Base-by-base conservation (phyloP, 352 stramenopile genomes). In the Phytopythium boreale region DNA sequence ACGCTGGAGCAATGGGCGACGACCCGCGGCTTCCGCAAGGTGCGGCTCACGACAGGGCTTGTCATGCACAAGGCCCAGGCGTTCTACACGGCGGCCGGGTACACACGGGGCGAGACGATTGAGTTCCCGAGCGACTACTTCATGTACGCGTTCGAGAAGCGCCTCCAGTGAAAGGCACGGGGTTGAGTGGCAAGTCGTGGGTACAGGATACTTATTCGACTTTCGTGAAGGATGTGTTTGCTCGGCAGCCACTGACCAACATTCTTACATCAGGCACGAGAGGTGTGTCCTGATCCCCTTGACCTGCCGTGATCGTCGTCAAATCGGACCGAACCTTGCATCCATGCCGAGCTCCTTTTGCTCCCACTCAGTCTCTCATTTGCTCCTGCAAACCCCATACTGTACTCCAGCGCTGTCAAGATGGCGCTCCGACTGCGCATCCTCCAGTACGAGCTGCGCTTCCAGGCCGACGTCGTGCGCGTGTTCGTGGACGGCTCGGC, bases 11-110 rank as follows among this genome's bases (percentile, higher is more conserved):
- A 51, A 9, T 83, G 72, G 72, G 70, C 72, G 1, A 29, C 8
- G n/a, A 31, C 19, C 6, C 52, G 63, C 12, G 72, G 56, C 7
- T 75, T 71, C 59, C 60, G 53, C n/a, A 51, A 20, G 17, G 46
- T 83, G n/a, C 61, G 61, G 37, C 68, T 83, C 22, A 69, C 64
- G 11, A 83, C 75, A 2, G 67, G 70, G 15, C 22, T 61, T 36
- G 37, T 44, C 1, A 79, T 79, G 75, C 46, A 41, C 12, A 63
- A 59, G 4, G 66, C 72, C 0, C 43, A 63, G 24, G 66, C 47
- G 19, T 75, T 82, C 62, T 82, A 80, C 65, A 53, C 68, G 4
- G 56, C 62, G 19, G 47, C 72, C 8, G 70, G 70, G 3, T 83
- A 74, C 64, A 63, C 51, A 26, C 66, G 43, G 1, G 56, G 41